Evolutionary conservation across 495 filamentous ascomycete species (phyloP).

Genomic region (Elaphomyces granulatus): DNA sequence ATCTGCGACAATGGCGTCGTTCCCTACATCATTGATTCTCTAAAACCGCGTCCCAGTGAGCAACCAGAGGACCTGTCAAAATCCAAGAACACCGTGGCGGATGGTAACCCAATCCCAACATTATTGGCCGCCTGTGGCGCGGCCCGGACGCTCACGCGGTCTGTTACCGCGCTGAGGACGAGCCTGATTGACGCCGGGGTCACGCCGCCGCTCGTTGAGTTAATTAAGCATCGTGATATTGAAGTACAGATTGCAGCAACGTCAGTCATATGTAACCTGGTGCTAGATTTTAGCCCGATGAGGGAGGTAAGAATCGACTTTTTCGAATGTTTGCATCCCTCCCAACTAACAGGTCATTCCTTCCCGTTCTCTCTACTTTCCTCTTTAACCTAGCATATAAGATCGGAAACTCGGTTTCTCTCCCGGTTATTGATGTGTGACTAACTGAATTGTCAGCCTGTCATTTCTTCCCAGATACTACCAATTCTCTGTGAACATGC

Average conservation of each 20-base stretch:
- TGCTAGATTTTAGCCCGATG: slow-evolving; percentile 82
- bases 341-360: no score
- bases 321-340: no score
- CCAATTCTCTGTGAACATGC: slow-evolving; percentile 72
- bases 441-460: slow-evolving; percentile 39
- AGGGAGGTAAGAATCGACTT: slow-evolving; percentile 56
- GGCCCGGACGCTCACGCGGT: slow-evolving; percentile 62
- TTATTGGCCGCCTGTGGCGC: slow-evolving; percentile 76
- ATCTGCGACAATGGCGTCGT: slow-evolving; percentile 70
- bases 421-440: no score
- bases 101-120: slow-evolving; percentile 44
- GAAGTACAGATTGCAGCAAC: slow-evolving; percentile 80
- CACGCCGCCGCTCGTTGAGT: slow-evolving; percentile 59
- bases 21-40: slow-evolving; percentile 67
- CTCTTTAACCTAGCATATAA: not conserved
- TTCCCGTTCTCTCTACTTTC: not conserved
- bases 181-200: slow-evolving; percentile 75
- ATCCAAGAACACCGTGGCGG: slow-evolving; percentile 25
- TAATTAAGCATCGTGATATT: slow-evolving; percentile 60
- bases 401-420: slow-evolving; percentile 16
- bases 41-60: slow-evolving; percentile 42
- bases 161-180: slow-evolving; percentile 69
- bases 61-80: slow-evolving; percentile 17
- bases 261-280: slow-evolving; percentile 65
- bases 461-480: slow-evolving; percentile 62